Percentiles rank a stretch among this genome's conserved stretches.
Conservation (phyloP, 2,329 filamentous ascomycete genomes). For the Fusarium oligoseptatum region DNA sequence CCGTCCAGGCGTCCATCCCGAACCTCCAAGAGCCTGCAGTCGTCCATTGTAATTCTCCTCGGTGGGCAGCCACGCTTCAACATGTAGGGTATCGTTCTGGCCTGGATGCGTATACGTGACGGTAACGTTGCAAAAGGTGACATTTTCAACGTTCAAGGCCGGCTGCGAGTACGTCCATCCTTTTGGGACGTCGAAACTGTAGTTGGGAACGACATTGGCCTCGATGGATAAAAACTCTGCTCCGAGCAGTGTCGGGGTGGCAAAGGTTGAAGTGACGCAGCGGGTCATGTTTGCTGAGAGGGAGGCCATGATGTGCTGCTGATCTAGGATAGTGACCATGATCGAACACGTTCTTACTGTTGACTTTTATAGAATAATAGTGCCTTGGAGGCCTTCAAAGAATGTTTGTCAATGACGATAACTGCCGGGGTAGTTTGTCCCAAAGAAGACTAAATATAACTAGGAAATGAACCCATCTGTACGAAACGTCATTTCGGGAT, state of each 20-base stretch:
- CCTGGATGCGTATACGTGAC: not conserved
- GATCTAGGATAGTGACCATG: not conserved
- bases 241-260: not conserved
- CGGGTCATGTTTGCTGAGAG: not conserved
- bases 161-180: conserved; percentile 30
- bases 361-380: not conserved
- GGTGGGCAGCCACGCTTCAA: conserved; percentile 39
- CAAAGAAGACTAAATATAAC: not conserved
- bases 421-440: not conserved
- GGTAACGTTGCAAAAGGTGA: conserved; percentile 8
- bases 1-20: conserved; percentile 47
- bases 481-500: not conserved
- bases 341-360: not conserved
- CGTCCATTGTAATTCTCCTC: conserved; percentile 48
- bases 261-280: not conserved
- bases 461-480: not conserved
- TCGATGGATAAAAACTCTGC: conserved; percentile 7
- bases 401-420: not conserved
- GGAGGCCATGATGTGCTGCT: not conserved
- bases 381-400: not conserved
- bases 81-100: not conserved
- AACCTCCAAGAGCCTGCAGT: conserved; percentile 49
- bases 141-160: conserved; percentile 9
- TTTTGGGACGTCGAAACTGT: conserved; percentile 20
- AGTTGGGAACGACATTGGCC: conserved; percentile 18